These are phyloP conservation scores for Fusarium miscanthi DNA, from an alignment of 2,329 filamentous ascomycete genomes.

Conservation along the genomic window DNA sequence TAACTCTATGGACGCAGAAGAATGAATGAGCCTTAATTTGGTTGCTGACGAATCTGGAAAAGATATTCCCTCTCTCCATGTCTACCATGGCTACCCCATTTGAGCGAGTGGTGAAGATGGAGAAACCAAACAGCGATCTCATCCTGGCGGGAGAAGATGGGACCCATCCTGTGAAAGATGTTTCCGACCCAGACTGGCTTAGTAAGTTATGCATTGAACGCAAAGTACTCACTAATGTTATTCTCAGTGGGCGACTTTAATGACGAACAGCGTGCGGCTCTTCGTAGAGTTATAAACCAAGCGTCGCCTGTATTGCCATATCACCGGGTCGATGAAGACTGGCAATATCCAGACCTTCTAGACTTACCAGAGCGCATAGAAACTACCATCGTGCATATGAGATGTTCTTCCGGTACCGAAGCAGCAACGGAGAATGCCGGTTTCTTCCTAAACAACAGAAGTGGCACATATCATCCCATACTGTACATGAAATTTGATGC, in stretches of 20 bases:
- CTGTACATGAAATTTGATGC: background rate
- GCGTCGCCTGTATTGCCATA: background rate
- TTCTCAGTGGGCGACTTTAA: accelerated
- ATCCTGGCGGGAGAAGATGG: background rate
- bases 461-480: too few relatives aligned
- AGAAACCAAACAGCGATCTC: background rate
- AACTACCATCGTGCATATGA: background rate
- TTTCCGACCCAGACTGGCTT: background rate
- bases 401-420: background rate
- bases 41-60: background rate
- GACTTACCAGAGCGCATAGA: accelerated
- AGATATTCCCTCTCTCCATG: background rate
- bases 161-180: accelerated
- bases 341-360: background rate
- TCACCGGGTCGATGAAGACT: accelerated
- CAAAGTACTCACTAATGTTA: accelerated
- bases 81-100: background rate
- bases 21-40: too few relatives aligned
- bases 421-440: background rate
- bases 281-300: background rate
- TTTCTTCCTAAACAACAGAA: background rate
- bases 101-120: background rate
- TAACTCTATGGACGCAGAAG: too few relatives aligned
- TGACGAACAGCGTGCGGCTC: accelerated
- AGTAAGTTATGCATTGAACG: background rate